Conservation (phyloP, 169 alveolate genomes). For the Plasmodium malariae region DNA sequence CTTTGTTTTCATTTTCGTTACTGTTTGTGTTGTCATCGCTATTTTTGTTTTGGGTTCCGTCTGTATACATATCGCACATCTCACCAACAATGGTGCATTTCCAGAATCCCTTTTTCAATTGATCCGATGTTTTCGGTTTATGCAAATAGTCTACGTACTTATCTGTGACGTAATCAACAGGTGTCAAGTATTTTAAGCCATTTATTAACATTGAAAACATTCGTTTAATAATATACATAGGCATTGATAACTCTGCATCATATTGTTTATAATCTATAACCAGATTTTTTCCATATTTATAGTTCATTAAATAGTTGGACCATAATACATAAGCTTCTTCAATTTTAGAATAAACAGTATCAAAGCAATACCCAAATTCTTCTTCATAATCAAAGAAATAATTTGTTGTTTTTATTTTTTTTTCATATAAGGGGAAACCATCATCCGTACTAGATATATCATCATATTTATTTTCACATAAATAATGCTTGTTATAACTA, state of each 20-base stretch:
- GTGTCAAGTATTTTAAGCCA: slow-evolving; percentile 1
- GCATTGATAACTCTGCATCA: slow-evolving; percentile 29
- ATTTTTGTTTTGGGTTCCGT: neutral
- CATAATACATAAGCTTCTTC: slow-evolving; percentile 72
- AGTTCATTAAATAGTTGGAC: slow-evolving; percentile 71
- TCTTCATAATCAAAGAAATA: slow-evolving; percentile 45
- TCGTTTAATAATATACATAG: slow-evolving; percentile 18
- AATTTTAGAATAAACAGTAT: slow-evolving; percentile 25
- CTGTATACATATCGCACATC: neutral
- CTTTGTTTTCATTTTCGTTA: neutral
- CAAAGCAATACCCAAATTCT: slow-evolving; percentile 72
- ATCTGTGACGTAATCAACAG: slow-evolving; percentile 7
- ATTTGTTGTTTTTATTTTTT: neutral
- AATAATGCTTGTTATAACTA: slow-evolving; percentile 38
- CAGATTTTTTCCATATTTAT: slow-evolving; percentile 56
- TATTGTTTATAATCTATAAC: slow-evolving; percentile 45
- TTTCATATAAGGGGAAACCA: neutral
- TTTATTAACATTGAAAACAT: neutral
- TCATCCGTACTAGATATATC: neutral
- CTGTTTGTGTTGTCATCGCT: neutral
- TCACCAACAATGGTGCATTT: slow-evolving; percentile 43
- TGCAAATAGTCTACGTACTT: slow-evolving; percentile 41
- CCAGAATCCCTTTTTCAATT: slow-evolving; percentile 56
- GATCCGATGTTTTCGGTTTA: slow-evolving; percentile 35
- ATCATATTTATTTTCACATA: slow-evolving; percentile 62